Conservation (phyloP, 805 yeast species). For the Middelhovenomyces tepae region DNA sequence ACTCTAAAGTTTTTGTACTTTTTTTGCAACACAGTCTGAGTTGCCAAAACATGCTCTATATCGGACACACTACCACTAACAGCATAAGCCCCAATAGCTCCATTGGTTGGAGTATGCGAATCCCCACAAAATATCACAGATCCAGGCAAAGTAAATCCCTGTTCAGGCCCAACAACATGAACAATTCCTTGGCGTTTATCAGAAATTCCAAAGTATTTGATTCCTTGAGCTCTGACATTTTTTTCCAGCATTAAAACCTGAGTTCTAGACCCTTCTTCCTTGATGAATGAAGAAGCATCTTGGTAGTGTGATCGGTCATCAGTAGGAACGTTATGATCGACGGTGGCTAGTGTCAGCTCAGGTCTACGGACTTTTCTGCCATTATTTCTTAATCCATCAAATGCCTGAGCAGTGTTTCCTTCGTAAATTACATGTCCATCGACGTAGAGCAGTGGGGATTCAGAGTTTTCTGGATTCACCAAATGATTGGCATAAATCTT, state of each 20-base stretch:
- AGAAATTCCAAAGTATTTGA: slow-evolving; percentile 85
- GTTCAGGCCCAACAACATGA: slow-evolving; percentile 95
- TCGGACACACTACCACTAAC: slow-evolving; percentile 97
- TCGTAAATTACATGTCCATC: slow-evolving; percentile 95
- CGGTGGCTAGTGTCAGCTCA: slow-evolving; percentile 86
- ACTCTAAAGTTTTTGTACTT: slow-evolving; percentile 92
- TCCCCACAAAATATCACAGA: slow-evolving; percentile 97
- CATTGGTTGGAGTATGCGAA: slow-evolving; percentile 94
- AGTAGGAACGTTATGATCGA: slow-evolving; percentile 93
- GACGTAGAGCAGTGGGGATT: slow-evolving; percentile 74
- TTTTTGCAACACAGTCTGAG: slow-evolving; percentile 81
- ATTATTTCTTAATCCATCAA: slow-evolving; percentile 82
- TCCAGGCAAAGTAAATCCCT: slow-evolving; percentile 93
- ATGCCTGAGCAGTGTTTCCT: slow-evolving; percentile 96
- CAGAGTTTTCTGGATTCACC: slow-evolving; percentile 79
- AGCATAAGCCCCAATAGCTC: slow-evolving; percentile 92
- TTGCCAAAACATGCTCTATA: slow-evolving; percentile 94
- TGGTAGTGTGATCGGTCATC: slow-evolving; percentile 67
- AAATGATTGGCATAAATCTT: slow-evolving; percentile 88
- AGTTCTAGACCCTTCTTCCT: slow-evolving; percentile 77
- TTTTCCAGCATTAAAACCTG: slow-evolving; percentile 86
- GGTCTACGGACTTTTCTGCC: slow-evolving; percentile 76
- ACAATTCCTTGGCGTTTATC: slow-evolving; percentile 94
- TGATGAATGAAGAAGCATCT: slow-evolving; percentile 64
- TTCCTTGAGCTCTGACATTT: slow-evolving; percentile 76